These are phyloP conservation scores for Globisporangium polare DNA, from an alignment of 352 stramenopile species.

Conservation along the genomic window DNA sequence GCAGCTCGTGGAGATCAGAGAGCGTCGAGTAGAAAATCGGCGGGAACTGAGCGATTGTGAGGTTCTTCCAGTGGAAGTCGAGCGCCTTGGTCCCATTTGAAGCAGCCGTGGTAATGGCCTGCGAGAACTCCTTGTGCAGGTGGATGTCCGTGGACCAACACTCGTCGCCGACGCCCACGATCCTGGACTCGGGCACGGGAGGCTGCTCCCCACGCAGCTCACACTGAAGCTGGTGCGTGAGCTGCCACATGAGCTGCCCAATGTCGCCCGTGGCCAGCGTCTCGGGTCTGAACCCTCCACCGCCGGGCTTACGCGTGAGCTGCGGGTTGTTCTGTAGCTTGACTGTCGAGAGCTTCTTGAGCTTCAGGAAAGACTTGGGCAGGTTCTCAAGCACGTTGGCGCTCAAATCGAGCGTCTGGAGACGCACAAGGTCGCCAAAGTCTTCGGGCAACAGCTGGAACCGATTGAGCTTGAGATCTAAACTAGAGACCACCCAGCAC, in stretches of 20 bases:
- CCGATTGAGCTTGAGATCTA: constrained; percentile 76
- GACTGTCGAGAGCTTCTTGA: constrained; percentile 43
- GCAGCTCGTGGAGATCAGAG: constrained; percentile 38
- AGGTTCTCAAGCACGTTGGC: constrained; percentile 53
- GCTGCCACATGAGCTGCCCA: constrained; percentile 44
- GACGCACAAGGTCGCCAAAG: constrained; percentile 39
- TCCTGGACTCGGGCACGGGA: constrained; percentile 27
- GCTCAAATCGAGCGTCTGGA: constrained; percentile 49
- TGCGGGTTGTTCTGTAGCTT: constrained; percentile 45
- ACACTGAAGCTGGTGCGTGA: constrained; percentile 46
- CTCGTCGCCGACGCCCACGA: constrained; percentile 49
- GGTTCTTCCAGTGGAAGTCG: constrained; percentile 70
- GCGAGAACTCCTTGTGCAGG: constrained; percentile 48
- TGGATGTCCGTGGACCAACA: constrained; percentile 71
- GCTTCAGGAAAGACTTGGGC: constrained; percentile 41
- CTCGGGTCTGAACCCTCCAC: constrained; percentile 35
- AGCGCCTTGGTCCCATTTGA: constrained; percentile 22
- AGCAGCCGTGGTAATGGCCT: constrained; percentile 32
- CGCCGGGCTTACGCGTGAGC: constrained; percentile 20
- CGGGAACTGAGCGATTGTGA: constrained; percentile 41
- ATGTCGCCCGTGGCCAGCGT: constrained; percentile 43
- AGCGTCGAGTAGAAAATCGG: constrained; percentile 44
- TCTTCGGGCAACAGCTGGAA: constrained; percentile 37
- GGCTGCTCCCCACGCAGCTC: constrained; percentile 31
- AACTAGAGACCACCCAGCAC: constrained; percentile 19